These are phyloP conservation scores for Plenodomus lindquistii DNA, from an alignment of 2,329 filamentous ascomycete species.

Conservation along the genomic window DNA sequence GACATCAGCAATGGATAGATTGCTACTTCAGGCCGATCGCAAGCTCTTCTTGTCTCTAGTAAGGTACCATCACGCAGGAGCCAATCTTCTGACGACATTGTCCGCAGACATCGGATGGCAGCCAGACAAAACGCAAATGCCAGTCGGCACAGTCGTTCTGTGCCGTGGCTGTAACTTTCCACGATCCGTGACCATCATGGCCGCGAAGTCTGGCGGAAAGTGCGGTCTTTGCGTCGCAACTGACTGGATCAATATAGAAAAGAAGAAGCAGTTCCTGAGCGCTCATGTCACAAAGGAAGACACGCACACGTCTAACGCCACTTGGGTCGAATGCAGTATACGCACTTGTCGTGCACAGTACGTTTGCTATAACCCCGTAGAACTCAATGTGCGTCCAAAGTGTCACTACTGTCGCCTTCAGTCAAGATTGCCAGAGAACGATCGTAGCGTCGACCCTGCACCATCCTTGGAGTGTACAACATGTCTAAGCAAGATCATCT, in stretches of 20 bases:
- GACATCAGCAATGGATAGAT: constrained; percentile 31
- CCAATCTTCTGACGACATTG: constrained; percentile 52
- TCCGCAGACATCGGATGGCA: constrained; percentile 52
- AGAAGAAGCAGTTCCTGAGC: constrained; percentile 22
- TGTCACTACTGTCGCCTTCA: constrained; percentile 54
- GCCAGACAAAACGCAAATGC: constrained; percentile 50
- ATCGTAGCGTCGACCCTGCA: constrained; percentile 22
- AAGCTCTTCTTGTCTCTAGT: constrained; percentile 52
- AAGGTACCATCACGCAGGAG: constrained; percentile 52
- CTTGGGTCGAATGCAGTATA: constrained; percentile 56
- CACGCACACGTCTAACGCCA: constrained; percentile 35
- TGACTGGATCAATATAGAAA: constrained; percentile 17
- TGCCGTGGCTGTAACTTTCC: constrained; percentile 52
- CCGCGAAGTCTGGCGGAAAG: constrained; percentile 25
- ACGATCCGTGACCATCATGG: constrained; percentile 57
- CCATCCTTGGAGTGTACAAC: constrained; percentile 52
- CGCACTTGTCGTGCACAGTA: constrained; percentile 54
- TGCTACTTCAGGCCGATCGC: constrained; percentile 47
- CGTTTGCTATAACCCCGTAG: constrained; percentile 52
- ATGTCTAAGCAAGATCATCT: constrained; percentile 55
- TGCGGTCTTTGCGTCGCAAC: constrained; percentile 49
- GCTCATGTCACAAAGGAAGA: constrained; percentile 39
- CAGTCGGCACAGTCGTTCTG: constrained; percentile 49
- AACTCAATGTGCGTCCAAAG: constrained; percentile 52
- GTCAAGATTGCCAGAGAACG: not conserved